These are phyloP conservation scores for Penicillium sp. DNA, from an alignment of 2,329 filamentous ascomycete genomes.

Conservation along the genomic window DNA sequence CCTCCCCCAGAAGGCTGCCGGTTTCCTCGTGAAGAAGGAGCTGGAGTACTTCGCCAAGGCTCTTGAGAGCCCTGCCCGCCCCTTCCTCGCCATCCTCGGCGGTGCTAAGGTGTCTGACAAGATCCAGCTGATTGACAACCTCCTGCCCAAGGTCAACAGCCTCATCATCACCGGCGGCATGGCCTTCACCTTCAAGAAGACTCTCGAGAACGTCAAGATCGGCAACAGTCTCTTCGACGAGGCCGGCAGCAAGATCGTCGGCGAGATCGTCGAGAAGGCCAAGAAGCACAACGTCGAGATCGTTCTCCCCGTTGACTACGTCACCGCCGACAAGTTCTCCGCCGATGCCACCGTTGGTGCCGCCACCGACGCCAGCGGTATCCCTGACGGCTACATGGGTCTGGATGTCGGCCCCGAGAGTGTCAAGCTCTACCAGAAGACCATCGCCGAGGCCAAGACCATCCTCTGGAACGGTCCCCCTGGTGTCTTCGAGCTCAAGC, in stretches of 20 bases:
- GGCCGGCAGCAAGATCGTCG: slow-evolving; percentile 83
- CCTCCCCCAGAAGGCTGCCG: slow-evolving; percentile 90
- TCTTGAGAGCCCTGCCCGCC: slow-evolving; percentile 82
- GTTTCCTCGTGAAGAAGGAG: slow-evolving; percentile 99
- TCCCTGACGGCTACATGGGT: slow-evolving; percentile 96
- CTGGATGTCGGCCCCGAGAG: slow-evolving; percentile 89
- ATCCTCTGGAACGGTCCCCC: slow-evolving; percentile 98
- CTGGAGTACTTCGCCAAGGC: slow-evolving; percentile 98
- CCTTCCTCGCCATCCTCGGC: slow-evolving; percentile 96
- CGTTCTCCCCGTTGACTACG: slow-evolving; percentile 86
- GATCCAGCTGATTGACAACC: slow-evolving; percentile 98
- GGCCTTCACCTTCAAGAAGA: slow-evolving; percentile 99
- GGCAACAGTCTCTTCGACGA: slow-evolving; percentile 89
- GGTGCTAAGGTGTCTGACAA: slow-evolving; percentile 99
- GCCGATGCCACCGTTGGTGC: slow-evolving; percentile 70
- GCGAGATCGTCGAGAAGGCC: slow-evolving; percentile 81
- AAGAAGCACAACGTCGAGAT: slow-evolving; percentile 94
- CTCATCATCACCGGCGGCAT: slow-evolving; percentile 95
- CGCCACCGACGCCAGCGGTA: slow-evolving; percentile 78
- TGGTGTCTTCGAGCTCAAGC: slow-evolving; percentile 94
- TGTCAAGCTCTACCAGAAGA: slow-evolving; percentile 75
- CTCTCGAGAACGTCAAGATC: slow-evolving; percentile 80
- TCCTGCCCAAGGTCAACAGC: slow-evolving; percentile 94
- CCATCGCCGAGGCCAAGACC: slow-evolving; percentile 81
- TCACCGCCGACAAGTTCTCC: slow-evolving; percentile 91